Evolutionary conservation across 1,284 basidiomycete species (phyloP), one percentile per base, ranked within the genome.

Genomic region (Rhodofomes roseus): DNA sequence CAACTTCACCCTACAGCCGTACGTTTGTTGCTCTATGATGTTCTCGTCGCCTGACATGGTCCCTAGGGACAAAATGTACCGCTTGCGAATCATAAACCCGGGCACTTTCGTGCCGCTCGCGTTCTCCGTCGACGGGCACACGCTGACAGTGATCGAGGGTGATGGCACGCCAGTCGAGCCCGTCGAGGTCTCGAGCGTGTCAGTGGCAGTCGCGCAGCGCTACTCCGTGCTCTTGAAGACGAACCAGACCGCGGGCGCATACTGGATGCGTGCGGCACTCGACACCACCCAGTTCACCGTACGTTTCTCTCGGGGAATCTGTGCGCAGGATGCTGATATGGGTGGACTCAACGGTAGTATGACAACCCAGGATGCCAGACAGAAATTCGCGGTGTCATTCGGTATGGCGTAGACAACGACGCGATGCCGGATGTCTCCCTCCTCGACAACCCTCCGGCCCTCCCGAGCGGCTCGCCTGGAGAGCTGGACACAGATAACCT

Each of bases 1-100:
- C 55, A 64, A 65, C 59, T 55, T 56, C 31, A 66, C 66, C 7
- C 63, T 68, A 54, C 58, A 63, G 27, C 20, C 65, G 39, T 60
- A 16, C 25, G 59, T 43, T 46, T 25, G 27, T 25, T n/a, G 27
- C 56, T 16, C 41, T 16, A 3, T 56, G n/a, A 29, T 12, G n/a
- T 22, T 14, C n/a, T n/a, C 37, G 20, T n/a, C 3, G n/a, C 12
- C 37, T 51, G 1, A 57, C 20, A 11, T 18, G 2, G 16, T 34
- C 23, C 9, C 14, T 23, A 61, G 60, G 8, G 67, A 69, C 63
- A 67, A 66, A 59, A 69, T 67, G 12, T 79, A 82, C 62, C 81
- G 83, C 37, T 69, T 86, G 23, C 78, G 84, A n/a, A 68, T 86
- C 54, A 72, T 83, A 65, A 80, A 85, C 68, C 66, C 77, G 0